These are phyloP conservation scores for Xylariaceae sp. DNA, from an alignment of 2,329 filamentous ascomycete genomes.

Conservation along the genomic window DNA sequence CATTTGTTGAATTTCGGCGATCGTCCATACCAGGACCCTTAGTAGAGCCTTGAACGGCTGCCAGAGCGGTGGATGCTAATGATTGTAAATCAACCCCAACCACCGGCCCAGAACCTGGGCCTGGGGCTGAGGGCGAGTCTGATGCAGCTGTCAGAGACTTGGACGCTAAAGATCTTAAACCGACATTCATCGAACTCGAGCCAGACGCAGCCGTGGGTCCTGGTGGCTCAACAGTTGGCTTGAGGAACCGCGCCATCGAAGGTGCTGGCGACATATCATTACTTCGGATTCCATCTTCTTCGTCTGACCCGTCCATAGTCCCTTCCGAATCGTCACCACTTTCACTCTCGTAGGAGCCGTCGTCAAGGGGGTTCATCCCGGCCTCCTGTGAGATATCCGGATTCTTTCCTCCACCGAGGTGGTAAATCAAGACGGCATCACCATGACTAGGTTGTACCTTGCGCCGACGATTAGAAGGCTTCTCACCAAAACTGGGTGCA, in stretches of 20 bases:
- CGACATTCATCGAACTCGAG: constrained; percentile 17
- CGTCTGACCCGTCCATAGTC: constrained; percentile 24
- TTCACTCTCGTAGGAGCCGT: constrained; percentile 40
- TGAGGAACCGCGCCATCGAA: constrained; percentile 14
- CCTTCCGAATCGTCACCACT: constrained; percentile 28
- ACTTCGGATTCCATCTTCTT: constrained; percentile 31
- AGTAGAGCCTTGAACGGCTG: constrained; percentile 21
- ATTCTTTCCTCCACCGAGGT: constrained; percentile 59
- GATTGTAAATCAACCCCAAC: constrained; percentile 25
- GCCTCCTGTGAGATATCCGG: constrained; percentile 61
- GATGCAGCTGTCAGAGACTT: constrained; percentile 26
- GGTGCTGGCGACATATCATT: constrained; percentile 31
- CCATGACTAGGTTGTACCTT: constrained; percentile 56
- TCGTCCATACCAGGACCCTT: constrained; percentile 19
- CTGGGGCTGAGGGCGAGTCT: constrained; percentile 14
- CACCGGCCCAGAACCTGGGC: too few species aligned
- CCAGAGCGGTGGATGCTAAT: constrained; percentile 27
- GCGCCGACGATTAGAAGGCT: constrained; percentile 49
- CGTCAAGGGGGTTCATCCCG: constrained; percentile 49
- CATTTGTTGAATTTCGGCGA: constrained; percentile 14
- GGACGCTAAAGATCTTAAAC: constrained; percentile 26
- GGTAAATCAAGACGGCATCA: constrained; percentile 63
- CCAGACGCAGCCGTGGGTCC: constrained; percentile 1
- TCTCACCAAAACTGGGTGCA: constrained; percentile 36
- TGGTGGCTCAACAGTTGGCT: constrained; percentile 17